Evolutionary conservation across 345 rosid species (phyloP).

Genomic region (Lagerstroemia speciosa): DNA sequence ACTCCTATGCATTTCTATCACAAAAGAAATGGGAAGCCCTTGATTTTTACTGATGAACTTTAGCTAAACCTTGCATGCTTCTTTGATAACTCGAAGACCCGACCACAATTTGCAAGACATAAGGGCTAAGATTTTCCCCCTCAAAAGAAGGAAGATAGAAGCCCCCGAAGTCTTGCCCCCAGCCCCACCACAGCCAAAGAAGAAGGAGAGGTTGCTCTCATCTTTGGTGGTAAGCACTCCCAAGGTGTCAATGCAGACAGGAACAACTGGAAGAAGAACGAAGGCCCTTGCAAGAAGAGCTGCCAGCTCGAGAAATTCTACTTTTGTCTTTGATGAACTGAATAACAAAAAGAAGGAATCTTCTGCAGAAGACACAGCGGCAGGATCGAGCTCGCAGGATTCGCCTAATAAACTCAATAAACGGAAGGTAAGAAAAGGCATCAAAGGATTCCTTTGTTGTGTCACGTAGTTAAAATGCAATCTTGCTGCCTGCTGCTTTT

Average conservation of each 20-base stretch:
- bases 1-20: background rate
- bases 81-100: constrained; percentile 37
- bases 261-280: constrained; percentile 51
- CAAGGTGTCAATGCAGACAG: constrained; percentile 42
- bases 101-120: constrained; percentile 72
- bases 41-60: background rate
- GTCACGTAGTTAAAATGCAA: too few species aligned
- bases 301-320: constrained; percentile 30
- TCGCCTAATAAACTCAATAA: constrained; percentile 27
- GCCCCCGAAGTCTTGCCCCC: constrained; percentile 44
- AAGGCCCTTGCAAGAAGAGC: constrained; percentile 40
- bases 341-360: constrained; percentile 32
- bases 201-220: constrained; percentile 67
- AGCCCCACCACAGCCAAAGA: constrained; percentile 42
- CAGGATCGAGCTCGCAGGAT: constrained; percentile 45
- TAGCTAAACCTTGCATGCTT: background rate
- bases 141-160: constrained; percentile 40
- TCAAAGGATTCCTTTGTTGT: constrained; percentile 1
- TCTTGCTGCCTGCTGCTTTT: too few species aligned
- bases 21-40: background rate
- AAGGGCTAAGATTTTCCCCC: constrained; percentile 62
- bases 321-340: constrained; percentile 28
- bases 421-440: constrained; percentile 40
- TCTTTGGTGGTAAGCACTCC: constrained; percentile 58
- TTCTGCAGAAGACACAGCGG: constrained; percentile 29